Conservation (phyloP, 371 early-diverging fungal genomes). For the Apophysomyces trapeziformis region DNA sequence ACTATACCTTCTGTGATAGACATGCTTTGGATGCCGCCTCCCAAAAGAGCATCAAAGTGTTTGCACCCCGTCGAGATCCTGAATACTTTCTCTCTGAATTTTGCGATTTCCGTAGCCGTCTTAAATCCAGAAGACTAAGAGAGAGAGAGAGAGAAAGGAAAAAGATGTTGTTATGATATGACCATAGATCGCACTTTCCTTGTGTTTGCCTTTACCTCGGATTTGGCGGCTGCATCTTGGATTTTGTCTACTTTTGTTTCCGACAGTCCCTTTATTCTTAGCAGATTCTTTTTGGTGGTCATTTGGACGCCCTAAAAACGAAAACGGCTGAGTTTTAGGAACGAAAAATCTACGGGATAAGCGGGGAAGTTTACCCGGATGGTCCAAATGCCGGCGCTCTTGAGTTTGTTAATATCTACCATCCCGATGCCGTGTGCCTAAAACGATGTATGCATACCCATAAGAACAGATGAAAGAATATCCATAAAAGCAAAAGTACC, state of each 20-base stretch:
- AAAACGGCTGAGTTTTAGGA: neutral
- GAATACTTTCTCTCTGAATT: slow-evolving; percentile 80
- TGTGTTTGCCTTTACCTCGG: slow-evolving; percentile 34
- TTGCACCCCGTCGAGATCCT: slow-evolving; percentile 89
- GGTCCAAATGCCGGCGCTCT: slow-evolving; percentile 81
- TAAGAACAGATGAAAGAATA: neutral
- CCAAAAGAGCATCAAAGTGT: slow-evolving; percentile 88
- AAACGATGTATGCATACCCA: neutral
- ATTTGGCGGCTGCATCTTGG: slow-evolving; percentile 72
- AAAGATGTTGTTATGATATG: too few species aligned
- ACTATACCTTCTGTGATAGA: slow-evolving; percentile 77
- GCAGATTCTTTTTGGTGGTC: slow-evolving; percentile 71
- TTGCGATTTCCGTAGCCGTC: slow-evolving; percentile 84
- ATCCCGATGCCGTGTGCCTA: slow-evolving; percentile 72
- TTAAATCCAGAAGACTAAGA: slow-evolving; percentile 67
- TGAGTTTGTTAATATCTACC: slow-evolving; percentile 85
- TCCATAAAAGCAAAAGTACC: slow-evolving; percentile 5
- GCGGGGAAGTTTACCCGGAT: slow-evolving; percentile 36
- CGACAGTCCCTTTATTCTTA: slow-evolving; percentile 82
- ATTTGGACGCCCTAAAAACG: slow-evolving; percentile 77
- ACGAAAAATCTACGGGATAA: neutral
- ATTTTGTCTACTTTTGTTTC: slow-evolving; percentile 91
- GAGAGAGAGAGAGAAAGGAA: neutral
- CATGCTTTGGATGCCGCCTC: slow-evolving; percentile 91
- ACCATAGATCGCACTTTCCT: neutral